These are phyloP conservation scores for Microbotryomycetes sp. DNA, from an alignment of 1,284 basidiomycete species.

Conservation along the genomic window DNA sequence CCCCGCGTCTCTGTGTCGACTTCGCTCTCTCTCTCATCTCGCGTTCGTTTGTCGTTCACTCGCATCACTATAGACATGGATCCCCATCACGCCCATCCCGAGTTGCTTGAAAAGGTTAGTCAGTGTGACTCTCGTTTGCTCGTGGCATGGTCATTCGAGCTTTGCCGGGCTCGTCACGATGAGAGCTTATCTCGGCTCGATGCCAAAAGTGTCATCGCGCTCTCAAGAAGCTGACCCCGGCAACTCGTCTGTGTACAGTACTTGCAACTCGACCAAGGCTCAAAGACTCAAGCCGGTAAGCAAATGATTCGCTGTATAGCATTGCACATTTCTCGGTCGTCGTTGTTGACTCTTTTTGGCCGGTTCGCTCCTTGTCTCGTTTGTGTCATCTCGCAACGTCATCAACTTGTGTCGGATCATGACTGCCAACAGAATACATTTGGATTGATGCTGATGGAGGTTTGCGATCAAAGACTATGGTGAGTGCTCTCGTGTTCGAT, in stretches of 20 bases:
- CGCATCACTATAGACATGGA: constrained; percentile 1
- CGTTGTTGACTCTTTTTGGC: not conserved
- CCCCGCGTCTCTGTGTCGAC: not conserved
- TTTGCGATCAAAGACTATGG: constrained; percentile 86
- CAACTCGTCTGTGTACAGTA: constrained; percentile 14
- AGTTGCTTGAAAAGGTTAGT: constrained; percentile 10
- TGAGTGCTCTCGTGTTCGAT: constrained; percentile 27
- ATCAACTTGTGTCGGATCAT: constrained; percentile 46
- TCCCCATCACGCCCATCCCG: constrained; percentile 20
- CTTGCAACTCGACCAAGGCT: constrained; percentile 52
- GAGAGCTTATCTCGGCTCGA: constrained; percentile 11
- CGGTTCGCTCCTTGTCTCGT: not conserved
- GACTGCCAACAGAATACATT: constrained; percentile 50
- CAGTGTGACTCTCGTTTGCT: not conserved
- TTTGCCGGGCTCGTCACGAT: not conserved
- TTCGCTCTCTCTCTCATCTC: not conserved
- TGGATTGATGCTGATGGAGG: constrained; percentile 92
- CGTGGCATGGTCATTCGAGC: not conserved
- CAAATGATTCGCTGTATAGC: not conserved
- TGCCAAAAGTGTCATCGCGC: constrained; percentile 7
- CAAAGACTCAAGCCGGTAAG: constrained; percentile 73
- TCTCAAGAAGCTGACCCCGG: not conserved
- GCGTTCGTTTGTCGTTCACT: not conserved
- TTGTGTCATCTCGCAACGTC: constrained; percentile 7
- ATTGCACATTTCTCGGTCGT: too few relatives aligned